Evolutionary conservation across 371 early-diverging fungal genomes (phyloP).

Genomic region (Syncephalastrum racemosum): DNA sequence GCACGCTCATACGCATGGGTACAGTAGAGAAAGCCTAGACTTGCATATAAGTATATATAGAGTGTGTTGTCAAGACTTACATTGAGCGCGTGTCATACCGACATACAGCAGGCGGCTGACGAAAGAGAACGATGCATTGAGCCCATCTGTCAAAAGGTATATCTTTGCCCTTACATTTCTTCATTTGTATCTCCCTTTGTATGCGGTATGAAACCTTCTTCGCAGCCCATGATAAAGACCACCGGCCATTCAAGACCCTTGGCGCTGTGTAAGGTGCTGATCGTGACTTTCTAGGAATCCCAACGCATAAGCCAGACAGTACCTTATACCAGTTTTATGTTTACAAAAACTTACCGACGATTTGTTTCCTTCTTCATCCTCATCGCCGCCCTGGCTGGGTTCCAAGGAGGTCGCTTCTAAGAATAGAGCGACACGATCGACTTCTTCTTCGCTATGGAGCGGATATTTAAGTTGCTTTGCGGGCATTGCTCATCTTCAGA

Average conservation of each 20-base stretch:
- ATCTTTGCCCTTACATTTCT: constrained; percentile 45
- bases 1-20: constrained; percentile 11
- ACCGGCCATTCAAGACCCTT: constrained; percentile 69
- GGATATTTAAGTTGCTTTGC: too few relatives aligned
- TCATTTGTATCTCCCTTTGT: constrained; percentile 24
- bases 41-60: background rate
- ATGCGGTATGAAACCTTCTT: constrained; percentile 50
- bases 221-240: constrained; percentile 57
- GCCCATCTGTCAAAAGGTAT: constrained; percentile 9
- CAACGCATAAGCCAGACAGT: too few relatives aligned
- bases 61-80: constrained; percentile 3
- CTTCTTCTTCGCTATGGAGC: too few relatives aligned
- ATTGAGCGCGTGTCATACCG: constrained; percentile 22
- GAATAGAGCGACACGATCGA: constrained; percentile 27
- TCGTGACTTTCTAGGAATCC: constrained; percentile 43
- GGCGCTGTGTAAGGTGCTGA: constrained; percentile 61
- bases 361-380: constrained; percentile 23
- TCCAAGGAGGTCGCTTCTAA: constrained; percentile 32
- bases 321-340: constrained; percentile 6
- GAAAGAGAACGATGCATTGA: background rate
- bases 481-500: too few relatives aligned
- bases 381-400: constrained; percentile 26
- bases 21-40: constrained; percentile 16
- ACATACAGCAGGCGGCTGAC: constrained; percentile 27
- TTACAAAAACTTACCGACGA: too few relatives aligned